Base-by-base conservation (phyloP, 169 alveolate species). In the Plasmodium blacklocki region DNA sequence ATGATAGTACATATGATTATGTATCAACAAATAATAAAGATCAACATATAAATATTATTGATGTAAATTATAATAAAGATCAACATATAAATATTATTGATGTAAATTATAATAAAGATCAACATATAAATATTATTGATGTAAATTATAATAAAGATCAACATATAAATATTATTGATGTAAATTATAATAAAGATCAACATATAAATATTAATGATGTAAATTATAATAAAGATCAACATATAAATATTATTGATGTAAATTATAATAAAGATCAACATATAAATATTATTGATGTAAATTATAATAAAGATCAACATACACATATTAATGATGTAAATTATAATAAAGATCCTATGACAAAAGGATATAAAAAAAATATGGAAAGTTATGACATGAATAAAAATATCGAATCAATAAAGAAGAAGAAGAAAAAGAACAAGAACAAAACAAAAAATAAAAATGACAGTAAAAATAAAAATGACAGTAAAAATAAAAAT, bases 131-230 rank as follows among this genome's bases (percentile, higher is more conserved):
- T 43, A 29, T 19, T n/a, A n/a, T n/a, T n/a, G n/a, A n/a, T n/a
- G n/a, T n/a, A n/a, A n/a, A n/a, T n/a, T n/a, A 54, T 8, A 54
- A 60, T 45, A 86, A 62, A 64, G 75, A 70, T n/a, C 50, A 86
- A 14, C n/a, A n/a, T 29, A 72, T 26, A 39, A 32, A 83, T 43
- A 29, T 19, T n/a, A n/a, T n/a, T n/a, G n/a, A n/a, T n/a, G n/a
- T n/a, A n/a, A n/a, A n/a, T n/a, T n/a, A 54, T 8, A 54, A 60
- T 45, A 86, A 62, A 64, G 75, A 70, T n/a, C 50, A 86, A 14
- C n/a, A n/a, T 29, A 72, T 26, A 39, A 32, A 83, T 43, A 29
- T 19, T n/a, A n/a, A n/a, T n/a, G n/a, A n/a, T n/a, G n/a, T n/a
- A n/a, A n/a, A n/a, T n/a, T n/a, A 54, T 8, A 54, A 60, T 45